Evolutionary conservation across 768 basidiomycete species (phyloP).

Genomic region (Pleurotus platypus): DNA sequence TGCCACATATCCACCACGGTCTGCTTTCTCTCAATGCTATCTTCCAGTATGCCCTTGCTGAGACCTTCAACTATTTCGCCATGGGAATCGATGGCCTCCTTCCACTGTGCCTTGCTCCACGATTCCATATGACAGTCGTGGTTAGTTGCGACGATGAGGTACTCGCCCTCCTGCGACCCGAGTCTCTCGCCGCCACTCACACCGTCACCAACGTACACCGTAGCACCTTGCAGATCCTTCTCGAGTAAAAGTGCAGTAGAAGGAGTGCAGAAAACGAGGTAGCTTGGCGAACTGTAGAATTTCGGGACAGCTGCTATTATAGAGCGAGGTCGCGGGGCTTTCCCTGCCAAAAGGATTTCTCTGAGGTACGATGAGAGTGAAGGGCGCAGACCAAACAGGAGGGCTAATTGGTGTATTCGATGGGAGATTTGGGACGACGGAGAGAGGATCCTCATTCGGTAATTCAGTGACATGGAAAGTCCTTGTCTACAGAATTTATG

Average conservation of each 20-base stretch:
- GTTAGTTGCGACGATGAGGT: slow-evolving; percentile 31
- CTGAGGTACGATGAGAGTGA: slow-evolving; percentile 30
- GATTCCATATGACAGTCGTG: slow-evolving; percentile 28
- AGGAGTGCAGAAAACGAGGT: slow-evolving; percentile 33
- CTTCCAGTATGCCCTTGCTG: slow-evolving; percentile 19
- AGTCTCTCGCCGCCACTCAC: neutral
- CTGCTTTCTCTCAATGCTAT: slow-evolving; percentile 30
- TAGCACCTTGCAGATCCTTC: slow-evolving; percentile 26
- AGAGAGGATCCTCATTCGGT: slow-evolving; percentile 22
- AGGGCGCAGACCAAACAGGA: slow-evolving; percentile 28
- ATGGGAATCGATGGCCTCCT: slow-evolving; percentile 12
- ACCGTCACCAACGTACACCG: slow-evolving; percentile 13
- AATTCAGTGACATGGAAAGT: slow-evolving; percentile 34
- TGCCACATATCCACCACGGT: slow-evolving; percentile 21
- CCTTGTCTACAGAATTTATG: slow-evolving; percentile 21
- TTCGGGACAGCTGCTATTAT: slow-evolving; percentile 16
- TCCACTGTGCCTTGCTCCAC: slow-evolving; percentile 17
- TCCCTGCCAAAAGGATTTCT: slow-evolving; percentile 23
- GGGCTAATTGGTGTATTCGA: slow-evolving; percentile 23
- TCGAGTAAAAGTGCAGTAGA: slow-evolving; percentile 27
- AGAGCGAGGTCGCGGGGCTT: slow-evolving; percentile 20
- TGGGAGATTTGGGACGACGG: slow-evolving; percentile 21
- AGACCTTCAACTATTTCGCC: slow-evolving; percentile 10
- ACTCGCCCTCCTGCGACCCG: slow-evolving; percentile 10
- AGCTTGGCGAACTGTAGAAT: slow-evolving; percentile 25